These are phyloP conservation scores for Acanthamoeba healyi DNA, from an alignment of 208 protist genomes.

Conservation along the genomic window DNA sequence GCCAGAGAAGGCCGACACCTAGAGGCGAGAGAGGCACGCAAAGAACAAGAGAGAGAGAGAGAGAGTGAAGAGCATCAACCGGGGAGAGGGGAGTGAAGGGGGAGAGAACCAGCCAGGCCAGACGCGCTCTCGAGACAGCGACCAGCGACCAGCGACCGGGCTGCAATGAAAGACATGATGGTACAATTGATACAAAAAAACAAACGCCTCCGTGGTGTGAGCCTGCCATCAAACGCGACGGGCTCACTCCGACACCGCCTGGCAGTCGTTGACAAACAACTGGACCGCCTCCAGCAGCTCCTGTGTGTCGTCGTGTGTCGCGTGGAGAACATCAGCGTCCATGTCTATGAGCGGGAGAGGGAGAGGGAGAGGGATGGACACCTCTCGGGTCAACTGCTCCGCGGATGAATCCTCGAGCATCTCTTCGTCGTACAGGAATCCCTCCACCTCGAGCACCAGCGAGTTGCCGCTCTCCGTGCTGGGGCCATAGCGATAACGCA, in stretches of 20 bases:
- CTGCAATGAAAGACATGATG: neutral
- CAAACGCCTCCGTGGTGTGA: neutral
- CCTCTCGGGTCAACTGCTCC: neutral
- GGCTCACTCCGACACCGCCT: neutral
- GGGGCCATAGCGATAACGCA: no score
- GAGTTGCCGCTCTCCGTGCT: neutral
- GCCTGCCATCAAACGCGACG: no score
- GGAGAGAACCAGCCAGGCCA: no score
- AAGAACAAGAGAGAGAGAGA: no score
- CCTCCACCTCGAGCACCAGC: conserved; percentile 3
- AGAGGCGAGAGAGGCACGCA: no score
- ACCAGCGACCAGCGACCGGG: no score
- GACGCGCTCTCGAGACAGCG: no score
- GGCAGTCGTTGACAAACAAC: neutral
- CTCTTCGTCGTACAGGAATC: conserved; percentile 18
- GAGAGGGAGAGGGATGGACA: neutral
- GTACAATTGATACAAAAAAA: neutral
- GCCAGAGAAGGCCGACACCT: neutral
- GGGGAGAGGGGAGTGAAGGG: neutral
- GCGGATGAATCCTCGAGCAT: neutral
- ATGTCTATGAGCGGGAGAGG: neutral
- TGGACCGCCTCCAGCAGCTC: neutral
- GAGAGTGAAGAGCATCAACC: no score
- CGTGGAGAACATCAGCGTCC: no score
- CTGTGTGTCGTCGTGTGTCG: neutral